Evolutionary conservation across 306 rosid species (phyloP), one percentile per base, ranked within the genome.

Genomic region (Ziziphus jujuba): DNA sequence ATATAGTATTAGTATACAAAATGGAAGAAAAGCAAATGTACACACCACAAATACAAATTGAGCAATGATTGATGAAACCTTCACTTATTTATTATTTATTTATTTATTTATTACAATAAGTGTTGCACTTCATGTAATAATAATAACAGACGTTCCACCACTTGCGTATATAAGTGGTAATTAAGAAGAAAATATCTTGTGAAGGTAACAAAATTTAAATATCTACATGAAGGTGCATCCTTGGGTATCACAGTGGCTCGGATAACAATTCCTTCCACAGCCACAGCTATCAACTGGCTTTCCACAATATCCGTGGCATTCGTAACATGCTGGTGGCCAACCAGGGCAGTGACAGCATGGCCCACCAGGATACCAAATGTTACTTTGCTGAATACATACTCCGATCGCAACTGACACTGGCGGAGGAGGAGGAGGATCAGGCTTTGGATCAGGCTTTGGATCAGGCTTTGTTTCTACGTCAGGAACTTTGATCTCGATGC

Each of bases 201-300:
- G 16, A 14, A 55, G 3, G 35, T 3, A 22, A 34, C 9, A 21
- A 31, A 51, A 28, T n/a, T n/a, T n/a, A n/a, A n/a, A n/a, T n/a
- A n/a, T 19, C 83, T 80, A 89, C 97, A 91, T 86, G 4, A 86
- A 53, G 11, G 33, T 34, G 70, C 98, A 85, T 7, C 69, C 91
- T 0, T 63, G 1, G 4, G 87, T 43, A 44, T 80, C 88, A 11
- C 83, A 63, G 0, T 74, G 87, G 52, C 75, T 75, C 11, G 9
- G 69, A 0, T 77, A 71, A 17, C 21, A 57, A 24, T n/a, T 57
- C 44, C n/a, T n/a, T n/a, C 76, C 73, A 3, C 84, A 80, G 12
- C 80, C 69, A n/a, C 71, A 81, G 23, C 85, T 81, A 16, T 77
- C 82, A 14, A 69, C 59, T 4, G 85, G 85, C 55, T 74, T 65